Conservation (phyloP, 75 land plant species). For the Cryptomeria japonica region DNA sequence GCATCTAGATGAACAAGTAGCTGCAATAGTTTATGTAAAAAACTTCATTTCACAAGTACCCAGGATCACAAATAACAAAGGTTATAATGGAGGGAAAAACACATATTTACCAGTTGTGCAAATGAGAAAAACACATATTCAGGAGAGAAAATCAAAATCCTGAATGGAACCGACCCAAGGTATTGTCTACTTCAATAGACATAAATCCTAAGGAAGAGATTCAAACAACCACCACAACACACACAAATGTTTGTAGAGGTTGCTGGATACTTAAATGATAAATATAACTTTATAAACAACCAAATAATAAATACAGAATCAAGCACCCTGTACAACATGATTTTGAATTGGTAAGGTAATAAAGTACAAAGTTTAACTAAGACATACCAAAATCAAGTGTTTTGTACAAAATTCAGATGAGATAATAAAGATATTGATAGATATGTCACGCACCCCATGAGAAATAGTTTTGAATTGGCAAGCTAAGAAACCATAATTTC, state of each 20-base stretch:
- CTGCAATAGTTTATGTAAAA: too few species aligned
- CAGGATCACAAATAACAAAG: not conserved
- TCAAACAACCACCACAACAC: not conserved
- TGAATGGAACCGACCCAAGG: too few species aligned
- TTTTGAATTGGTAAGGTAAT: not conserved
- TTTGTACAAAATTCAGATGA: not conserved
- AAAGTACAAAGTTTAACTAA: too few species aligned
- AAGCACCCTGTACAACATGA: not conserved
- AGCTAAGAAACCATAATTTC: not conserved
- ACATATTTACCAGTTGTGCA: not conserved
- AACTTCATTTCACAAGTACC: not conserved
- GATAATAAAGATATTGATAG: too few species aligned
- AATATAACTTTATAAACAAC: too few species aligned
- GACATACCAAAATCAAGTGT: not conserved
- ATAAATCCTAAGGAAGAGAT: too few species aligned
- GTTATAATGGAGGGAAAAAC: not conserved
- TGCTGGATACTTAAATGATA: too few species aligned
- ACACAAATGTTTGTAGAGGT: not conserved
- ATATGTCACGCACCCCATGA: too few species aligned
- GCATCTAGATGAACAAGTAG: not conserved
- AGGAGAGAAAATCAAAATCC: not conserved
- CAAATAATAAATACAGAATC: not conserved
- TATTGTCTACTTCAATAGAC: too few species aligned
- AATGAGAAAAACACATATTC: too few species aligned
- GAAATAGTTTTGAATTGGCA: not conserved